A percentile compares a stretch with the other conserved stretches of the same genome.
phyloP scores from a whole-genome alignment of 306 rosid species.

The Neltuma alba region DNA sequence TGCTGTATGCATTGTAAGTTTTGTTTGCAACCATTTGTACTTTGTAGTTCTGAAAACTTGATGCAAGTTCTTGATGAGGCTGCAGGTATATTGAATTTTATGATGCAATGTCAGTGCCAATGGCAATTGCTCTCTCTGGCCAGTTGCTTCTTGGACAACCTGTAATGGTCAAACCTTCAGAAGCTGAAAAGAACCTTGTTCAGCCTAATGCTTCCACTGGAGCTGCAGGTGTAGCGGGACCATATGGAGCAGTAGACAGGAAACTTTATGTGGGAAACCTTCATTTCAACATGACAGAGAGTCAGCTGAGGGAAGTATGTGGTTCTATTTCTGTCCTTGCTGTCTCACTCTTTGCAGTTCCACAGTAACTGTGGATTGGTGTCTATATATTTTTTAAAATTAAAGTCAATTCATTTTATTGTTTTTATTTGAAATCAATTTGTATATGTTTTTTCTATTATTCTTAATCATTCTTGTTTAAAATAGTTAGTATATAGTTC shows the following conservation, averaged over 20 bases:
- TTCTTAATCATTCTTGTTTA: no score
- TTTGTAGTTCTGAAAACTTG: conserved; percentile 56
- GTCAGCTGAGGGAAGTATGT: conserved; percentile 89
- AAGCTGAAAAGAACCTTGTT: conserved; percentile 98
- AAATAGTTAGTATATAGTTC: no score
- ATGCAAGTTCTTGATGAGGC: conserved; percentile 46
- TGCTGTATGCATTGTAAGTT: conserved; percentile 84
- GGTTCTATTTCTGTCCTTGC: background rate
- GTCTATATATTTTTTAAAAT: no score
- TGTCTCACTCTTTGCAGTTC: conserved; percentile 12
- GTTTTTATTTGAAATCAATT: no score
- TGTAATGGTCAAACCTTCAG: conserved; percentile 99
- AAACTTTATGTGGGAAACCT: conserved; percentile 96
- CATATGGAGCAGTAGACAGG: conserved; percentile 93
- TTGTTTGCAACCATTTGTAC: conserved; percentile 43
- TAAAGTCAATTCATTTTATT: no score
- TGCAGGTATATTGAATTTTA: conserved; percentile 99
- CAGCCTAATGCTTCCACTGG: conserved; percentile 83
- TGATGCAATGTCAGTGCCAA: conserved; percentile 98
- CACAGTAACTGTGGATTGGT: background rate
- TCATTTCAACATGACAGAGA: conserved; percentile 98
- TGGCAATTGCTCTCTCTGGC: conserved; percentile 99
- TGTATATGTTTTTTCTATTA: no score
- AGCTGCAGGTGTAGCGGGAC: conserved; percentile 71
- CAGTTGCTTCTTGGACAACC: conserved; percentile 95